These are phyloP conservation scores for Aspergillus glaucus DNA, from an alignment of 2,329 filamentous ascomycete genomes.

Conservation along the genomic window DNA sequence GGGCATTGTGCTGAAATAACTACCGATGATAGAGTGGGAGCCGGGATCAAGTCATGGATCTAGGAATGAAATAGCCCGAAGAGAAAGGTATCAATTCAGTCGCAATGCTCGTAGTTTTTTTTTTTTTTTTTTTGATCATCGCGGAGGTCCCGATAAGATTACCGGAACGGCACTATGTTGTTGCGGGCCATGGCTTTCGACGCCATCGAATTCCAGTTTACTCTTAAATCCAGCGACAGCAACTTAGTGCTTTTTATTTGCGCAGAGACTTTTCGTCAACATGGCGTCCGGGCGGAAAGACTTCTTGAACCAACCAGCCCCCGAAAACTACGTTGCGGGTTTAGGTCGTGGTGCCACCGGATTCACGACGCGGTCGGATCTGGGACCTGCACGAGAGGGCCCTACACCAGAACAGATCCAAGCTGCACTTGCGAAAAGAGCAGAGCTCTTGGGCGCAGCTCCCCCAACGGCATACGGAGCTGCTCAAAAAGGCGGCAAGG, in stretches of 20 bases:
- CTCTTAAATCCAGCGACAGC: constrained; percentile 1
- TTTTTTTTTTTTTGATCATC: neutral
- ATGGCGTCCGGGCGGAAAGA: constrained; percentile 65
- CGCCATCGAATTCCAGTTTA: neutral
- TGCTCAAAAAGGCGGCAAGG: constrained; percentile 56
- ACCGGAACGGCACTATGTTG: constrained; percentile 16
- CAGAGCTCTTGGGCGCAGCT: constrained; percentile 70
- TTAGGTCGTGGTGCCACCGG: constrained; percentile 95
- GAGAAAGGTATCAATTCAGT: constrained; percentile 14
- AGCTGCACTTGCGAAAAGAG: constrained; percentile 89
- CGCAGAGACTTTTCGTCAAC: constrained; percentile 12
- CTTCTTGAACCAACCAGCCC: constrained; percentile 79
- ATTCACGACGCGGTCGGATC: constrained; percentile 93
- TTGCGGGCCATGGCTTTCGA: constrained; percentile 3
- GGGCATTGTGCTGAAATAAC: constrained; percentile 40
- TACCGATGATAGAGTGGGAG: neutral
- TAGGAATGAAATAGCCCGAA: neutral
- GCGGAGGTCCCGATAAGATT: constrained; percentile 18
- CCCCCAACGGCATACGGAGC: constrained; percentile 68
- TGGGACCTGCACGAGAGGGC: constrained; percentile 89
- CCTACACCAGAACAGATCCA: constrained; percentile 98
- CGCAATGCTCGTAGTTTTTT: constrained; percentile 2
- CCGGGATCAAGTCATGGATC: neutral
- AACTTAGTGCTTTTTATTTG: neutral
- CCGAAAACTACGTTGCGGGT: constrained; percentile 88